Evolutionary conservation across 345 rosid species (phyloP), one percentile per base, ranked within the genome.

Genomic region (Aegle marmelos): DNA sequence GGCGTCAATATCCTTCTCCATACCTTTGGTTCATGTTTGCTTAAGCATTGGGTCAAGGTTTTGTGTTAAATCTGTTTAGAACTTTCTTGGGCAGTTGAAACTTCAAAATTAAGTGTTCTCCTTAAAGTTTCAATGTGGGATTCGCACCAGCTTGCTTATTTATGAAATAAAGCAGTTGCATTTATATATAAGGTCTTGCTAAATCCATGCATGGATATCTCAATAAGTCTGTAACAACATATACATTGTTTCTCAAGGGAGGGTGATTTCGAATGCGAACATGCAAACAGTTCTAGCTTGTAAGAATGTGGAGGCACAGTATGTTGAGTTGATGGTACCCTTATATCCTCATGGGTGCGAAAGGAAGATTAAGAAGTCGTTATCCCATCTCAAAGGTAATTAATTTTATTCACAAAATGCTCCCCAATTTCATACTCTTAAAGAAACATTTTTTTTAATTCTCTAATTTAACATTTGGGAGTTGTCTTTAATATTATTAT

Each of bases 311-410:
- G 97, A 95, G 90, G 88, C 98, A 74, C 97, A 95, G 34, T 90
- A 85, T 31, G 98, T 91, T 83, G 97, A 91, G 85, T 90, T 95
- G 97, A 90, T 89, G 95, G 98, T 93, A 73, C 98, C 98, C 75
- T 87, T 93, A 68, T 93, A 95, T 79, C 91, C 98, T 72, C 83
- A 90, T 68, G 98, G 98, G 0, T 93, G 98, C 48, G 91, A 90
- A 82, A 88, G 80, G 89, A 93, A 95, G 86, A 79, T 93, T 48
- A 92, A 88, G 88, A 93, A 88, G 76, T 72, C 93, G 14, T 82
- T 93, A 33, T 87, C 95, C 80, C 90, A 88, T 83, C 90, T 91
- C 88, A 95, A 90, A 88, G 98, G 98, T 94, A 89, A 27, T 33
- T 36, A 57, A 36, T 39, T 11, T 30, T 37, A n/a, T 17, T 16